Evolutionary conservation across 257 asterid genomes (phyloP), one percentile per base, ranked within the genome.

Genomic region (Buddleja alternifolia): DNA sequence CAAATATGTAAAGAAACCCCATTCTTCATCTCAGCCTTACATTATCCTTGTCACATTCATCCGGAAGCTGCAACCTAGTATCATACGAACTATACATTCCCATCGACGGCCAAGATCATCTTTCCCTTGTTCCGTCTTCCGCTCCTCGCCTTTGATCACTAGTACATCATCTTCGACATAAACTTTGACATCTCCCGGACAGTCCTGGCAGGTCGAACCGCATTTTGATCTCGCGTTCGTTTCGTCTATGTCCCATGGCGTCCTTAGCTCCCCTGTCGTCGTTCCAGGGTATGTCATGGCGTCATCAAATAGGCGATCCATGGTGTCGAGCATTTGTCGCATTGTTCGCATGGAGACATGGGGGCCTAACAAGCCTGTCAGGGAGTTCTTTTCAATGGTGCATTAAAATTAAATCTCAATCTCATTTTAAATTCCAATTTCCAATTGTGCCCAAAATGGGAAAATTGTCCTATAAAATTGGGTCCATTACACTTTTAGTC

Each of bases 191-290:
- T 87, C 90, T 4, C 85, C 86, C 85, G 2, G 92, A 80, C 7
- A 92, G 53, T 3, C 97, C 96, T 0, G 95, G 94, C 96, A 89
- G 73, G 81, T 92, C 96, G 45, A 92, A 82, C 8, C 96, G 78
- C 92, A 92, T 79, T 62, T 47, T 84, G 70, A 92, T 72, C 72
- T 87, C 92, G 9, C 73, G 66, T n/a, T 92, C 92, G 3, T 77
- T 90, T 89, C 90, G 2, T 70, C 68, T 17, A 87, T 69, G 69
- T 87, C 96, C 96, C 97, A 89, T 0, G 96, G 90, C 0, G 77
- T 47, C 1, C 92, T 83, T 6, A 67, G 16, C 8, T 77, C 88
- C 59, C 88, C 2, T 29, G 34, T 75, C 2, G 63, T 3, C 2
- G 72, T 7, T 21, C 75, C 34, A 29, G 34, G 63, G 0, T 86